Conservation (phyloP, 2,329 filamentous ascomycete genomes). For the Xylaria hypoxylon region DNA sequence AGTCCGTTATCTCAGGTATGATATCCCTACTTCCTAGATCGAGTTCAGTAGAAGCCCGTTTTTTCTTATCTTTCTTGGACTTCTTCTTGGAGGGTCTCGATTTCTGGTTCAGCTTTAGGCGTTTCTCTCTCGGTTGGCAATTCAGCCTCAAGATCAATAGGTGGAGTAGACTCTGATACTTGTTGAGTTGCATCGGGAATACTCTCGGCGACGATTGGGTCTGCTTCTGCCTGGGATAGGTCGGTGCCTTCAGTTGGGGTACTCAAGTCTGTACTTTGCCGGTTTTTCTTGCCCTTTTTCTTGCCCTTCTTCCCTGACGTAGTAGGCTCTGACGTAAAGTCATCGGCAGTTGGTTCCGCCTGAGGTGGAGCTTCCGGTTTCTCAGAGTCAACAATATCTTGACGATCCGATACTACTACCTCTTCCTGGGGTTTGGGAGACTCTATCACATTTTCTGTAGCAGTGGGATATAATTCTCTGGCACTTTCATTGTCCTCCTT, state of each 20-base stretch:
- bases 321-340: constrained; percentile 32
- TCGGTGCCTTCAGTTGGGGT: constrained; percentile 26
- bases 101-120: constrained; percentile 23
- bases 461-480: constrained; percentile 18
- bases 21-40: constrained; percentile 32
- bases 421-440: constrained; percentile 30
- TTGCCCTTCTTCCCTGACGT: constrained; percentile 42
- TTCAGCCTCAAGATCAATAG: neutral
- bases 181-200: constrained; percentile 23
- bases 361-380: constrained; percentile 24
- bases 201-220: constrained; percentile 26
- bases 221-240: constrained; percentile 17
- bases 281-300: constrained; percentile 40
- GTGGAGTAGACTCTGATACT: constrained; percentile 14
- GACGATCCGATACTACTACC: neutral
- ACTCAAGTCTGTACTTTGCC: constrained; percentile 29
- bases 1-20: constrained; percentile 31
- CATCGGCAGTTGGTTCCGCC: constrained; percentile 29
- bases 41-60: constrained; percentile 37
- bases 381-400: constrained; percentile 17
- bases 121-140: constrained; percentile 14
- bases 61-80: constrained; percentile 45
- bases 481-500: constrained; percentile 40
- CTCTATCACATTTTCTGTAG: constrained; percentile 1
- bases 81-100: constrained; percentile 40